Base-by-base conservation (phyloP, 768 basidiomycete genomes). In the Pisolithus orientalis region DNA sequence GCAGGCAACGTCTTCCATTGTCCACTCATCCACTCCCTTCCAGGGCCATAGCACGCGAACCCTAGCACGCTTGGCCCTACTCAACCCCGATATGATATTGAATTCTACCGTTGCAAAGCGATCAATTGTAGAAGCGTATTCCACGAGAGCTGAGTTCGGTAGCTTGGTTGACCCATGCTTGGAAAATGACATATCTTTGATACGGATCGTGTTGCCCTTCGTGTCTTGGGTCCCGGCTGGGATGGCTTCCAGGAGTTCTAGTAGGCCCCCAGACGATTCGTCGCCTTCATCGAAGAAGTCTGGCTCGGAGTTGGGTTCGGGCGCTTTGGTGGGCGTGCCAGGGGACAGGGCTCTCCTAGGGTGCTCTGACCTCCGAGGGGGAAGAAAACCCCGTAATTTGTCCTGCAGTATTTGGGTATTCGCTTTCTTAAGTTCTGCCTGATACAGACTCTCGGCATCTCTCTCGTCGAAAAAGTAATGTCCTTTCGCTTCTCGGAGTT, bases 1-100 rank as follows among this genome's bases (percentile, higher is more conserved):
- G 61, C 95, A 98, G 13, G 90, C 94, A 42, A 90, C 73, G 54
- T 90, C 81, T 4, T 83, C 79, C 95, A 98, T 99, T 14, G 65
- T 65, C 86, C 87, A 96, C 47, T 83, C 76, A 50, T 80, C 73
- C 52, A 70, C 69, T 56, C 76, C 77, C 48, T 73, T 76, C 32
- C 79, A 80, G 40, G 77, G 76, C 90, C 91, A 94, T 29, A 83
- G 75, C 52, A 98, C 78, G 50, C 70, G 80, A 45, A 94, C 77
- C 34, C 78, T 74, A 10, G 83, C 85, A 47, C 94, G 80, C 57
- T 80, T 84, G 2, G 84, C 90, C 6, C 90, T 81, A 64, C 85
- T 87, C n/a, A 68, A 56, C 1, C 84, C 80, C 21, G 89, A 90
- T 29, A 93, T 69, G 25, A 72, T 68, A 21, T 62, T 72, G 64